A percentile compares a stretch with the other conserved stretches of the same genome.
These are phyloP conservation scores for Thraustotheca clavata DNA, from an alignment of 352 stramenopile species.

Conservation along the genomic window DNA sequence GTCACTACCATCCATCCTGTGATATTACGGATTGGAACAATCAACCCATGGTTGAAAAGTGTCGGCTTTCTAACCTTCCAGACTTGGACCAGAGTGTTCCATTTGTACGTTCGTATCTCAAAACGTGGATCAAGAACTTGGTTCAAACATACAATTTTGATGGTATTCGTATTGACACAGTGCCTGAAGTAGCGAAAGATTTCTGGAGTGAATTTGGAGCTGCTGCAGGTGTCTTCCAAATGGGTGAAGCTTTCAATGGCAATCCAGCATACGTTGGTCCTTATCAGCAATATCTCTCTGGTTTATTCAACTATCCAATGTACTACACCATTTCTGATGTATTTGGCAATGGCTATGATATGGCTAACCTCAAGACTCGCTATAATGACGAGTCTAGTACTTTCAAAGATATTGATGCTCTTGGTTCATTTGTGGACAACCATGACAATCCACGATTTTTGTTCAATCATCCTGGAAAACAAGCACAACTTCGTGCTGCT, in stretches of 20 bases:
- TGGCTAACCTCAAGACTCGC: not conserved
- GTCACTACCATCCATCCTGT: conserved; percentile 11
- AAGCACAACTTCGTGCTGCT: not conserved
- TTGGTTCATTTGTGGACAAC: conserved; percentile 21
- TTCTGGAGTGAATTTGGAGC: conserved; percentile 15
- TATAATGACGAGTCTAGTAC: conserved; percentile 1
- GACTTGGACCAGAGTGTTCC: conserved; percentile 20
- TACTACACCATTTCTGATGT: conserved; percentile 11
- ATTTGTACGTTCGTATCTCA: conserved; percentile 13
- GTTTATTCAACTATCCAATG: conserved; percentile 14
- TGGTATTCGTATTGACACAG: conserved; percentile 23
- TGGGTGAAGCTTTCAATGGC: conserved; percentile 24
- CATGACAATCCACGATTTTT: conserved; percentile 23
- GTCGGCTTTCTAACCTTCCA: conserved; percentile 13
- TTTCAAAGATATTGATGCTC: conserved; percentile 4
- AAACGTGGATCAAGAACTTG: not conserved
- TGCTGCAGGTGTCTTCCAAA: conserved; percentile 6
- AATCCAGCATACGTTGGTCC: conserved; percentile 15
- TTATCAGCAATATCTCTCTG: conserved; percentile 5
- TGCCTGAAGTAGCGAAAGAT: conserved; percentile 19
- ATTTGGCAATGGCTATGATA: conserved; percentile 14
- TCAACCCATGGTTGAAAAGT: conserved; percentile 15
- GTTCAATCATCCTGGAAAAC: not conserved
- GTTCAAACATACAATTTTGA: conserved; percentile 17
- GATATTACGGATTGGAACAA: conserved; percentile 19